A percentile compares a stretch with the other conserved stretches of the same genome.
phyloP scores from a whole-genome alignment of 139 green algal species.

The Dunaliella primolecta region DNA sequence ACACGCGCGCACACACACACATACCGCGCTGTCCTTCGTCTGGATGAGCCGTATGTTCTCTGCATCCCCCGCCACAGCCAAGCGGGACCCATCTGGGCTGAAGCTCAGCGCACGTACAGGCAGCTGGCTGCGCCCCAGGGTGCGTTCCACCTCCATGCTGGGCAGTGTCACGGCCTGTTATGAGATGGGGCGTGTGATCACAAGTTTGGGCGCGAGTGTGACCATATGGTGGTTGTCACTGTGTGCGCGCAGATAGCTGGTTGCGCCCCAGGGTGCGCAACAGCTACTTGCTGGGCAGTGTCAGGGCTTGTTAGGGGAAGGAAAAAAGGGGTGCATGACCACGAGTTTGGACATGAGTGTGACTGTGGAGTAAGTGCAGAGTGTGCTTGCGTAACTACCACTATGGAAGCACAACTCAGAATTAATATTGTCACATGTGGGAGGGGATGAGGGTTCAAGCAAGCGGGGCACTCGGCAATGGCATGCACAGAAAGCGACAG shows the following conservation, averaged over 20 bases:
- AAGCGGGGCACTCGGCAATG: no score
- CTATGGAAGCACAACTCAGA: no score
- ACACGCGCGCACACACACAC: background rate
- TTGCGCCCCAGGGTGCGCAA: background rate
- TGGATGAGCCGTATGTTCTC: slow-evolving; percentile 75
- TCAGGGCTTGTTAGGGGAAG: background rate
- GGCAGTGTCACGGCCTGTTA: background rate
- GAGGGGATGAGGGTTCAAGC: no score
- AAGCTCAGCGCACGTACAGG: slow-evolving; percentile 63
- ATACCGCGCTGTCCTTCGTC: slow-evolving; percentile 45
- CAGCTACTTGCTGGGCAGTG: background rate
- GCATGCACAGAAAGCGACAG: no score
- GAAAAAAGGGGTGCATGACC: no score
- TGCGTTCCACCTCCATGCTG: background rate
- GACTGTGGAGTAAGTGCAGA: no score
- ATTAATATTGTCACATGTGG: no score
- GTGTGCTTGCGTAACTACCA: no score
- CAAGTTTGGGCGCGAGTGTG: no score
- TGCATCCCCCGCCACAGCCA: slow-evolving; percentile 80
- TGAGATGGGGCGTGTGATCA: no score
- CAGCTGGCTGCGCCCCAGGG: slow-evolving; percentile 26
- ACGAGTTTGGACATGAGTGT: no score
- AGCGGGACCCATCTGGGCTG: slow-evolving; percentile 49
- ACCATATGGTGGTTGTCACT: no score
- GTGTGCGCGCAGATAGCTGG: slow-evolving; percentile 51